Conservation (phyloP, 768 basidiomycete genomes). For the Austroboletus eburneus region DNA sequence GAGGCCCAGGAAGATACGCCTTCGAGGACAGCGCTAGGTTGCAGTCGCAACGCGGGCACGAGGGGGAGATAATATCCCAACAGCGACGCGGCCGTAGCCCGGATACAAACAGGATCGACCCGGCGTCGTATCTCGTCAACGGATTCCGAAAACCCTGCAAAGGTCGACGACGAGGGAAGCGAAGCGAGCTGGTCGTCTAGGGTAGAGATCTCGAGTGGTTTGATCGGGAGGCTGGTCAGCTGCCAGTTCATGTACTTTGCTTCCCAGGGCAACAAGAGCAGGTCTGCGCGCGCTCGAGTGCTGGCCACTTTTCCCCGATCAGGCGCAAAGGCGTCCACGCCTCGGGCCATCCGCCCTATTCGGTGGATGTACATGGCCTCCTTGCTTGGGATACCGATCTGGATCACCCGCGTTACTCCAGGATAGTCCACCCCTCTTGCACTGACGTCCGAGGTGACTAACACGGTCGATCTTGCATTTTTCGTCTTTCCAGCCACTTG, state of each 20-base stretch:
- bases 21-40: constrained; percentile 42
- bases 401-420: constrained; percentile 83
- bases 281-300: constrained; percentile 54
- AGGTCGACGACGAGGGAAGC: constrained; percentile 9
- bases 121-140: constrained; percentile 27
- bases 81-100: constrained; percentile 59
- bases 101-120: constrained; percentile 49
- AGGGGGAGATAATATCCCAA: constrained; percentile 70
- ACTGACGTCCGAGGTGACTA: constrained; percentile 85
- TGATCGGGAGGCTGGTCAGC: constrained; percentile 66
- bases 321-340: constrained; percentile 42
- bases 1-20: constrained; percentile 60
- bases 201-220: constrained; percentile 40
- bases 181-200: constrained; percentile 12
- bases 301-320: neutral
- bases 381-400: constrained; percentile 73
- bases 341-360: constrained; percentile 81
- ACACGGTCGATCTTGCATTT: constrained; percentile 47
- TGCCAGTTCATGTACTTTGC: constrained; percentile 58
- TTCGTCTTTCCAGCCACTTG: constrained; percentile 3
- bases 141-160: no score
- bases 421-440: constrained; percentile 90
- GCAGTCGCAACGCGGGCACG: constrained; percentile 42
- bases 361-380: constrained; percentile 81
- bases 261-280: constrained; percentile 81